Evolutionary conservation across 805 yeast genomes (phyloP).

Genomic region (Tetrapisispora arboricola): DNA sequence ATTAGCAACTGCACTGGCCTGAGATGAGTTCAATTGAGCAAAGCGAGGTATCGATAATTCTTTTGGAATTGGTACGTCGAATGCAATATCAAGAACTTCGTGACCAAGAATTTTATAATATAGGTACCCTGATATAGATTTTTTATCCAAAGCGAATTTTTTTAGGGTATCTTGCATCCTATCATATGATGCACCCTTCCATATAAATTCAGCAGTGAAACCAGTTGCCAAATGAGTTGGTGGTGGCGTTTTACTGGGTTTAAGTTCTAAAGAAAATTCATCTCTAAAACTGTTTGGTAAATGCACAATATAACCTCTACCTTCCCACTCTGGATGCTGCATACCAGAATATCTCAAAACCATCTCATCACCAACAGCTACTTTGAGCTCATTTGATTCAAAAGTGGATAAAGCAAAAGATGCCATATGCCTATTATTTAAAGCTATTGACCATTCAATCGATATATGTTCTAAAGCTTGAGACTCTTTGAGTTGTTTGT

Average conservation of each 20-base stretch:
- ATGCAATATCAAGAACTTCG: conserved; percentile 53
- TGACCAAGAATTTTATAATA: conserved; percentile 76
- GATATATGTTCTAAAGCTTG: conserved; percentile 64
- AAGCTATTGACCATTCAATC: conserved; percentile 63
- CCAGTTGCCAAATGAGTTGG: conserved; percentile 53
- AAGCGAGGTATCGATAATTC: conserved; percentile 55
- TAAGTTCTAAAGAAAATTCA: conserved; percentile 62
- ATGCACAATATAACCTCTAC: conserved; percentile 59
- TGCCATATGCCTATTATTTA: conserved; percentile 56
- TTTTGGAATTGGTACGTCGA: conserved; percentile 51
- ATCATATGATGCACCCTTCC: conserved; percentile 77
- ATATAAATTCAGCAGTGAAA: conserved; percentile 76
- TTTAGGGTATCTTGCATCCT: conserved; percentile 77
- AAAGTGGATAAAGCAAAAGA: conserved; percentile 58
- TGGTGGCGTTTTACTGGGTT: conserved; percentile 30
- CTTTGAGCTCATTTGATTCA: conserved; percentile 54
- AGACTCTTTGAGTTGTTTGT: conserved; percentile 61
- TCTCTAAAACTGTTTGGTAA: conserved; percentile 59
- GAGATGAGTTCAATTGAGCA: conserved; percentile 66
- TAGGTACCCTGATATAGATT: conserved; percentile 61
- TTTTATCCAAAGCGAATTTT: conserved; percentile 56
- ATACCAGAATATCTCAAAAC: conserved; percentile 52
- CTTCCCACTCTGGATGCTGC: conserved; percentile 56
- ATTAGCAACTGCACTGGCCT: conserved; percentile 60
- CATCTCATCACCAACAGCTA: conserved; percentile 81